phyloP scores from a whole-genome alignment of 2,329 filamentous ascomycete species.

The Colletotrichum phormii region DNA sequence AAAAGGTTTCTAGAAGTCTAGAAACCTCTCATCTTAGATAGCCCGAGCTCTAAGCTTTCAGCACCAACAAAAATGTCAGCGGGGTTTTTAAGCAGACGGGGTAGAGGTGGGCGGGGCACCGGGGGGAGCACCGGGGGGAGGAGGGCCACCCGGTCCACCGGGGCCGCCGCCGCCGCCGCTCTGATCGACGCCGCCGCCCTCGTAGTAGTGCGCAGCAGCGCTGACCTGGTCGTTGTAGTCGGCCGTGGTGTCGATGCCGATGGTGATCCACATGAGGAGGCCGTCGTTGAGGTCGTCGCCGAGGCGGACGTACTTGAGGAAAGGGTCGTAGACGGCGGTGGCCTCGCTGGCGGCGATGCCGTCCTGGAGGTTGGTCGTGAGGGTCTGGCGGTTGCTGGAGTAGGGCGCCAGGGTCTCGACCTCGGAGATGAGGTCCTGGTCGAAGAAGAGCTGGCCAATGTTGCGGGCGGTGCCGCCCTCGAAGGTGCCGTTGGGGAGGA shows the following conservation, averaged over 20 bases:
- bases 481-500: slow-evolving; percentile 48
- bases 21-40: not conserved
- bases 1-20: not conserved
- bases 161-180: slow-evolving; percentile 19
- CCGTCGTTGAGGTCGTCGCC: slow-evolving; percentile 64
- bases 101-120: not conserved
- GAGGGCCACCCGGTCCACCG: slow-evolving; percentile 7
- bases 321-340: slow-evolving; percentile 59
- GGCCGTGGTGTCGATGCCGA: slow-evolving; percentile 58
- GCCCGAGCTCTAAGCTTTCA: not conserved
- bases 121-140: not conserved
- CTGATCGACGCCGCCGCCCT: slow-evolving; percentile 31
- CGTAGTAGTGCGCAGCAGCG: slow-evolving; percentile 30
- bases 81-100: not conserved
- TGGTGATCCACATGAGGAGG: slow-evolving; percentile 65
- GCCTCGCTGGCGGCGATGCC: slow-evolving; percentile 51
- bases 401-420: slow-evolving; percentile 64
- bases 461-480: slow-evolving; percentile 47
- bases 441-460: slow-evolving; percentile 36
- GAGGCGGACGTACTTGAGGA: slow-evolving; percentile 68
- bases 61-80: not conserved
- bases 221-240: slow-evolving; percentile 30
- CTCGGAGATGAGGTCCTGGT: slow-evolving; percentile 27
- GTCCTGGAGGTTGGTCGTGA: slow-evolving; percentile 66
- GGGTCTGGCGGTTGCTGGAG: slow-evolving; percentile 54